Evolutionary conservation across 331 rosid genomes (phyloP), one percentile per base, ranked within the genome.

Genomic region (Spiraea crenata): DNA sequence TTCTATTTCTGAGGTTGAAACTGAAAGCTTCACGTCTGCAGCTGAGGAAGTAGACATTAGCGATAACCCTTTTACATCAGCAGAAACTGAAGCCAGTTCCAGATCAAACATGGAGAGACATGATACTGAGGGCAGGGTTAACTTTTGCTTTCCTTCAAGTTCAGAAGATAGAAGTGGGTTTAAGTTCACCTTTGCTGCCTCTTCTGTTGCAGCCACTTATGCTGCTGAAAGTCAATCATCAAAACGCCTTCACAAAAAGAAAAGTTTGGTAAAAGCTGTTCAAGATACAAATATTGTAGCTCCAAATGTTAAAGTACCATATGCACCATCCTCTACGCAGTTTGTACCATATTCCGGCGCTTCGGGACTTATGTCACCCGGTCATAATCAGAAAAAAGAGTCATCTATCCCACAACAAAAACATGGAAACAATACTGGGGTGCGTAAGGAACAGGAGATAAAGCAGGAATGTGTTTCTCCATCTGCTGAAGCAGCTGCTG

Each of bases 21-120:
- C 91, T 34, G 93, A 89, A 80, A 91, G 97, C 93, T 91, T 89
- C 57, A 86, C 83, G 83, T 91, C 96, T 73, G 89, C 89, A 25
- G 82, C 79, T 73, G 93, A 86, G 52, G 91, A 88, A 63, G 86
- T 78, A 52, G 95, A 84, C 83, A 58, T 77, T 64, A 58, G 85
- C 69, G 93, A 84, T 50, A 55, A 10, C 6, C 44, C 74, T 55
- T 40, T 72, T 75, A 55, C 74, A 37, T 63, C 76, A 50, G 82
- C 66, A 65, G 95, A 91, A 78, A 76, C 80, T 41, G 92, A 81
- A 72, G 75, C 80, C 67, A 78, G 75, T 80, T 79, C 80, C 9
- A 65, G 76, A 72, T 74, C 79, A 58, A 84, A 73, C n/a, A 25
- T 78, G 46, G 86, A 84, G 71, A 73, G 71, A 39, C 51, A 45